Conservation (phyloP, 2,329 filamentous ascomycete genomes). For the Colletotrichum somersetense region DNA sequence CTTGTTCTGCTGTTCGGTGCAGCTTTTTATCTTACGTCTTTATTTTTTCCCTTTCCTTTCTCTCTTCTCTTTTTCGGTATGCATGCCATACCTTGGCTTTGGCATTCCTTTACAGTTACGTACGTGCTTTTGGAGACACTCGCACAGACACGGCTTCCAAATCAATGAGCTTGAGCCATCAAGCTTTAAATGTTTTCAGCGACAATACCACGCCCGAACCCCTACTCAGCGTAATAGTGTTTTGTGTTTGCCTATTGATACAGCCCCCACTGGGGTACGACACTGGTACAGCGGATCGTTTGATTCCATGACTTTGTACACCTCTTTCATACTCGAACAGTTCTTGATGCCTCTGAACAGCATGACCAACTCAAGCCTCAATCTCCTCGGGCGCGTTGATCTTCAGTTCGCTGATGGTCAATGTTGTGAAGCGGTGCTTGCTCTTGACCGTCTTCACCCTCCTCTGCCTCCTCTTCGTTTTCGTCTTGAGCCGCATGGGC, state of each 20-base stretch:
- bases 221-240: slow-evolving; percentile 9
- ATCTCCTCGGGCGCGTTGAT: slow-evolving; percentile 64
- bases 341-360: neutral
- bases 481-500: slow-evolving; percentile 81
- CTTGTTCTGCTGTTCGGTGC: slow-evolving; percentile 26
- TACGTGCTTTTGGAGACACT: slow-evolving; percentile 12
- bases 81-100: slow-evolving; percentile 32
- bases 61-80: neutral
- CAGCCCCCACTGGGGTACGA: slow-evolving; percentile 24
- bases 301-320: slow-evolving; percentile 23
- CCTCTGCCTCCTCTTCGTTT: slow-evolving; percentile 84
- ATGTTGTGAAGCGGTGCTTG: slow-evolving; percentile 90
- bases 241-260: slow-evolving; percentile 38
- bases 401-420: slow-evolving; percentile 86
- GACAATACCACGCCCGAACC: neutral
- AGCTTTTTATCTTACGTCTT: neutral
- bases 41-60: neutral
- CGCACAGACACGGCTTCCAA: slow-evolving; percentile 11
- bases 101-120: slow-evolving; percentile 2
- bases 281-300: slow-evolving; percentile 17
- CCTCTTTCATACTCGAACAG: slow-evolving; percentile 32
- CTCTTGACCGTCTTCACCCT: slow-evolving; percentile 82
- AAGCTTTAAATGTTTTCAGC: slow-evolving; percentile 1
- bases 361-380: slow-evolving; percentile 43
- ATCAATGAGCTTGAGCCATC: slow-evolving; percentile 14